A percentile compares a stretch with the other conserved stretches of the same genome.
phyloP scores from a whole-genome alignment of 208 protist genomes.

The Crithidia bombi region DNA sequence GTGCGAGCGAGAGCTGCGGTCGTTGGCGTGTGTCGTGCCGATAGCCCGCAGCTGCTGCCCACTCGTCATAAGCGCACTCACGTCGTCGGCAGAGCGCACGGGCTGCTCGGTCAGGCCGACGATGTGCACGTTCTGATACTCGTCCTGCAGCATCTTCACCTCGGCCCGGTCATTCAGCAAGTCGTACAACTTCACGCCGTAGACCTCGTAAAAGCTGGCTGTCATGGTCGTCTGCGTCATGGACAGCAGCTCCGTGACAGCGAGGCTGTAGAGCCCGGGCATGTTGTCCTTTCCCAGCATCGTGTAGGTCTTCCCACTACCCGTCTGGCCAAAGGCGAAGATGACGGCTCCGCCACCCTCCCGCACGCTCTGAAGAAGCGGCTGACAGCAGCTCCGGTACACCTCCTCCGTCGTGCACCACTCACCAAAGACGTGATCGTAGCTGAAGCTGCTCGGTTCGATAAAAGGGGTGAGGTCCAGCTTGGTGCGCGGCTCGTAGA shows the following conservation, averaged over 20 bases:
- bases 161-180: slow-evolving; percentile 89
- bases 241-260: slow-evolving; percentile 91
- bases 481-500: slow-evolving; percentile 87
- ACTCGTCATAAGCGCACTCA: slow-evolving; percentile 81
- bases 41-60: slow-evolving; percentile 80
- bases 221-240: slow-evolving; percentile 49
- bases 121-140: slow-evolving; percentile 90
- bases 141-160: slow-evolving; percentile 93
- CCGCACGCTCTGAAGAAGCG: slow-evolving; percentile 65
- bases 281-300: slow-evolving; percentile 78
- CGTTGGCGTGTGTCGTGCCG: slow-evolving; percentile 89
- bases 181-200: slow-evolving; percentile 94
- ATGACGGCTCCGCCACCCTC: slow-evolving; percentile 71
- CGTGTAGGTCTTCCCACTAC: slow-evolving; percentile 93
- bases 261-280: slow-evolving; percentile 92
- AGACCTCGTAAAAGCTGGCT: slow-evolving; percentile 96
- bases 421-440: slow-evolving; percentile 86
- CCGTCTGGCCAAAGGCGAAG: slow-evolving; percentile 97
- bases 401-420: slow-evolving; percentile 57
- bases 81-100: slow-evolving; percentile 61
- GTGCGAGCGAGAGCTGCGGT: slow-evolving; percentile 84
- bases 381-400: slow-evolving; percentile 69
- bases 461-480: slow-evolving; percentile 95
- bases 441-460: slow-evolving; percentile 80
- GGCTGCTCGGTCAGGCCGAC: slow-evolving; percentile 86